These are phyloP conservation scores for Arabis alpina DNA, from an alignment of 345 rosid genomes.

Conservation along the genomic window DNA sequence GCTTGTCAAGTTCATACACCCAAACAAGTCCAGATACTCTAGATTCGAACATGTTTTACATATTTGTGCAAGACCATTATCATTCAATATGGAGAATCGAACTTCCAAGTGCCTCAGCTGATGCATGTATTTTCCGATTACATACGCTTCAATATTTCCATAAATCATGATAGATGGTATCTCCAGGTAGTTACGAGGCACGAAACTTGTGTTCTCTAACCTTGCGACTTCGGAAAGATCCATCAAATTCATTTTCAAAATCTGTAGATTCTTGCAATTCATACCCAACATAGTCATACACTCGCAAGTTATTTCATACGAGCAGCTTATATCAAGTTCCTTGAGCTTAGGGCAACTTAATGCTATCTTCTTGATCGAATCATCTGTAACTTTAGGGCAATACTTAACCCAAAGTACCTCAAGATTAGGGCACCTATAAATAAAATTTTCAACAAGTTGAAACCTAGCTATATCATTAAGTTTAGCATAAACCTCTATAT, in stretches of 20 bases:
- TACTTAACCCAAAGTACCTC: no score
- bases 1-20: neutral
- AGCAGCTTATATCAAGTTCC: constrained; percentile 56
- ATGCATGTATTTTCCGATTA: constrained; percentile 56
- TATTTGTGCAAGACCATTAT: constrained; percentile 48
- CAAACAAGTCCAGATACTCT: neutral
- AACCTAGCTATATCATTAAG: no score
- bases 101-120: constrained; percentile 60
- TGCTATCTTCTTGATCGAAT: constrained; percentile 51
- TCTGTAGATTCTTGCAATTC: constrained; percentile 58
- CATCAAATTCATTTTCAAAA: constrained; percentile 59
- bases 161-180: constrained; percentile 43
- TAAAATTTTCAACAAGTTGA: neutral
- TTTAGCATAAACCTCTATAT: no score
- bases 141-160: constrained; percentile 60
- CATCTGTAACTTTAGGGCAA: no score
- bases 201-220: constrained; percentile 4
- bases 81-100: constrained; percentile 57
- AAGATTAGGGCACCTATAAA: neutral
- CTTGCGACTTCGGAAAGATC: constrained; percentile 43
- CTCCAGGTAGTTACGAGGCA: constrained; percentile 52
- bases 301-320: constrained; percentile 59
- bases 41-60: constrained; percentile 43
- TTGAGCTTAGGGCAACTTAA: constrained; percentile 45
- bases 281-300: constrained; percentile 45